A percentile compares a stretch with the other conserved stretches of the same genome.
phyloP scores from a whole-genome alignment of 1,139 yeast species.

The Protomyces macrosporus region DNA sequence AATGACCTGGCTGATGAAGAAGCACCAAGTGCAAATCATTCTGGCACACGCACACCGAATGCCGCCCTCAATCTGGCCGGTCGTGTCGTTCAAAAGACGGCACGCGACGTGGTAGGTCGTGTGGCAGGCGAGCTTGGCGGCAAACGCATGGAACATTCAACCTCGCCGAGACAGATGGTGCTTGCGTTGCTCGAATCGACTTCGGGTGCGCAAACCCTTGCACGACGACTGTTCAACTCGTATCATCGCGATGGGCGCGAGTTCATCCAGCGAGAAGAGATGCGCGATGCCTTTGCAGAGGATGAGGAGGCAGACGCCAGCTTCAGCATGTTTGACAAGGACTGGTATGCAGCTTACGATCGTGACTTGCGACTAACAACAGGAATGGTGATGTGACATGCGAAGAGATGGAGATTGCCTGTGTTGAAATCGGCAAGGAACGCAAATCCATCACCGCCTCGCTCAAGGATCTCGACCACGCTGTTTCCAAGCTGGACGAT shows the following conservation, averaged over 20 bases:
- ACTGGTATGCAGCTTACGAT: constrained; percentile 33
- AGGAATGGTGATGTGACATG: constrained; percentile 40
- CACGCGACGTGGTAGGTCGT: constrained; percentile 36
- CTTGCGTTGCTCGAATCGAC: constrained; percentile 39
- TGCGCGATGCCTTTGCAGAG: constrained; percentile 31
- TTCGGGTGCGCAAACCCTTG: constrained; percentile 39
- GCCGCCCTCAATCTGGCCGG: constrained; percentile 16
- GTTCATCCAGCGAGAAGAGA: constrained; percentile 39
- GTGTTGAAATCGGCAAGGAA: constrained; percentile 41
- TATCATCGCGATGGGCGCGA: constrained; percentile 36
- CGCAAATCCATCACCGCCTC: constrained; percentile 41
- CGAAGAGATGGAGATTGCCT: constrained; percentile 42
- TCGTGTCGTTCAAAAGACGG: constrained; percentile 32
- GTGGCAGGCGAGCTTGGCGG: constrained; percentile 37
- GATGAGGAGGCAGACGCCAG: constrained; percentile 39
- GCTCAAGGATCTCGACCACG: constrained; percentile 43
- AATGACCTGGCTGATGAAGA: constrained; percentile 34
- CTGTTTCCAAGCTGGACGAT: constrained; percentile 43
- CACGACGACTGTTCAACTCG: constrained; percentile 44
- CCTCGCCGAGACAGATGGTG: constrained; percentile 37
- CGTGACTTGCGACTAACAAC: not conserved
- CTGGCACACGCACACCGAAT: constrained; percentile 21
- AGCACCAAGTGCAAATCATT: not conserved
- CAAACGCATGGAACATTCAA: constrained; percentile 28
- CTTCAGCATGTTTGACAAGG: constrained; percentile 40